These are phyloP conservation scores for Candida glucosophila DNA, from an alignment of 1,139 yeast genomes.

Conservation along the genomic window DNA sequence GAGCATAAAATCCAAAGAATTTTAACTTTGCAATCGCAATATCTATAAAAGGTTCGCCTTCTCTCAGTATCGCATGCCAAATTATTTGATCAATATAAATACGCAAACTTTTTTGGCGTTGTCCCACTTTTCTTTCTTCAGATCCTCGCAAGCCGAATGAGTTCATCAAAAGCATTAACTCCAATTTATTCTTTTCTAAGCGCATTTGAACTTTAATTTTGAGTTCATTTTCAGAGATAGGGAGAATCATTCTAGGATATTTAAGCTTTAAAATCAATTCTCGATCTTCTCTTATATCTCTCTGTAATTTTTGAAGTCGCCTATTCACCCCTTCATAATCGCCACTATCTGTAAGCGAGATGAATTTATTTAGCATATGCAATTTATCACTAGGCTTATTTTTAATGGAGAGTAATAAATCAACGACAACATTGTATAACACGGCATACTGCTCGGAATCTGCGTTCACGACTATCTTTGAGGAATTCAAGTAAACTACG, in stretches of 20 bases:
- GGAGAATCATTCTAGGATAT: constrained; percentile 16
- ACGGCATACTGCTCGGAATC: constrained; percentile 70
- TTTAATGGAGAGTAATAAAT: constrained; percentile 59
- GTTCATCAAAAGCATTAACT: constrained; percentile 56
- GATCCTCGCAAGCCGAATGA: constrained; percentile 42
- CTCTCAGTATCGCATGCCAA: constrained; percentile 59
- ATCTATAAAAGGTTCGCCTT: constrained; percentile 61
- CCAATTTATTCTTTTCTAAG: constrained; percentile 45
- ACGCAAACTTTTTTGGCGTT: constrained; percentile 24
- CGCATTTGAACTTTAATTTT: constrained; percentile 45
- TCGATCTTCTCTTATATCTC: constrained; percentile 36
- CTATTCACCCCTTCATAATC: constrained; percentile 50
- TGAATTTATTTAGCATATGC: constrained; percentile 55
- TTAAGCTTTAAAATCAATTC: constrained; percentile 40
- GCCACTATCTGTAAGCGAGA: constrained; percentile 60
- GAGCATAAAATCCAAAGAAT: constrained; percentile 50
- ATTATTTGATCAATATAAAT: constrained; percentile 56
- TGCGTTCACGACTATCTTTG: constrained; percentile 60
- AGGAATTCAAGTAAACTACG: constrained; percentile 47
- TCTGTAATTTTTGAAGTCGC: constrained; percentile 49
- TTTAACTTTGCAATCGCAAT: constrained; percentile 57
- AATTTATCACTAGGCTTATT: constrained; percentile 49
- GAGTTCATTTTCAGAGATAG: constrained; percentile 17
- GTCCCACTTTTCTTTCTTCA: constrained; percentile 18
- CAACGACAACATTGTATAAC: constrained; percentile 53